Base-by-base conservation (phyloP, 805 yeast species). In the Barnettozyma salicaria region DNA sequence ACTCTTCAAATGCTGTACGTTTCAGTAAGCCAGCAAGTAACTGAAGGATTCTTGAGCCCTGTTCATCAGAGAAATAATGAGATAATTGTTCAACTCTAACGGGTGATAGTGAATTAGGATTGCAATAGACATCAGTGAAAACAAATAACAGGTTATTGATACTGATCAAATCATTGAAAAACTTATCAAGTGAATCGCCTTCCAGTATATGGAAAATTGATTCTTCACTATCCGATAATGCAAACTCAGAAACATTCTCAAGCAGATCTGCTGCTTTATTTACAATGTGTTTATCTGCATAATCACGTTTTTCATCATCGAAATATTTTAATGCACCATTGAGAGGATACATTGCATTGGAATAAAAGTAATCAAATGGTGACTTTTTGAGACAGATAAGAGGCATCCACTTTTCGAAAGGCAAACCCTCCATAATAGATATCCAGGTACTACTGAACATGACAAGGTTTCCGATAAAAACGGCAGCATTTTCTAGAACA, bases 341-440 rank as follows among this genome's bases (percentile, higher is more conserved):
- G 21, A 76, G 56, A 16, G 78, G 72, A 27, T 67, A 63, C 44
- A 76, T 57, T 0, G 78, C 73, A 41, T 68, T 70, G 2, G 86
- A 75, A 24, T 67, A 60, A 5, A 71, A 64, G 46, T 69, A 77
- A 48, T 82, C 88, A 53, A 67, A 80, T 0, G 90, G 81, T 3
- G 74, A 70, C 37, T 76, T 70, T 7, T 66, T 59, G 37, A 78
- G 49, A 2, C 70, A 63, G 7, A 80, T 52, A 25, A 74, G 64
- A 2, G 65, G 57, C 12, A 77, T 43, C 67, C 83, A 71, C 11
- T 64, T 62, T 9, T 64, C 60, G 46, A 65, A 64, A 0, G 62
- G 51, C 8, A 74, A 52, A n/a, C 49, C 49, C 5, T 56, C 58
- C 37, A 45, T 50, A 10, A 55, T 18, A 9, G 25, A 22, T 7